A percentile compares a stretch with the other conserved stretches of the same genome.
These are phyloP conservation scores for Curvularia hawaiiensis DNA, from an alignment of 2,329 filamentous ascomycete genomes.

Conservation along the genomic window DNA sequence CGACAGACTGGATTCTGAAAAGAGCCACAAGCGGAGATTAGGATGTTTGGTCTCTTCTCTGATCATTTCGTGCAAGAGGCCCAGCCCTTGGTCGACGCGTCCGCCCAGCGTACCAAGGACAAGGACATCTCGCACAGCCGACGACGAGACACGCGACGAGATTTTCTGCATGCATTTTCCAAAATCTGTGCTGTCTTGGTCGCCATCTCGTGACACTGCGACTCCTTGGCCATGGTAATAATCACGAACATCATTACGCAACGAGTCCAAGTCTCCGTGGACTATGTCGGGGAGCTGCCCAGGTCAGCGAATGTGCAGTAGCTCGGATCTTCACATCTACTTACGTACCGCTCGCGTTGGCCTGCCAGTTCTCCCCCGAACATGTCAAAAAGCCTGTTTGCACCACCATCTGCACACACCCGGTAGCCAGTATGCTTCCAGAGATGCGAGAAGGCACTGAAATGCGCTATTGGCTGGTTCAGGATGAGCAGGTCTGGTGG, in stretches of 20 bases:
- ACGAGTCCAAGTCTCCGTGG: conserved; percentile 89
- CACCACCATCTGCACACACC: conserved; percentile 90
- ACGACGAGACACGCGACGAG: conserved; percentile 48
- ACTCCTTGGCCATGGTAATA: conserved; percentile 69
- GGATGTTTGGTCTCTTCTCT: conserved; percentile 54
- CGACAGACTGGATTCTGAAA: conserved; percentile 80
- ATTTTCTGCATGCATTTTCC: conserved; percentile 73
- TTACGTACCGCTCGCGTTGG: conserved; percentile 39
- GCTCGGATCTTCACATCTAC: conserved; percentile 10
- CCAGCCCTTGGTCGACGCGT: conserved; percentile 89
- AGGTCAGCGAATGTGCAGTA: conserved; percentile 16
- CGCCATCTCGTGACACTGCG: conserved; percentile 70
- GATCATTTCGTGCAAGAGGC: conserved; percentile 84
- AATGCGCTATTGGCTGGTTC: conserved; percentile 52
- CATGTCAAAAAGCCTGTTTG: conserved; percentile 72
- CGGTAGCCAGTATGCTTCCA: conserved; percentile 63
- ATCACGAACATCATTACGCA: conserved; percentile 64
- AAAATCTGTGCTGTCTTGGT: conserved; percentile 91
- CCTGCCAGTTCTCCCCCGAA: conserved; percentile 38
- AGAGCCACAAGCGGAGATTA: conserved; percentile 67
- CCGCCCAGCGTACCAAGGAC: conserved; percentile 85
- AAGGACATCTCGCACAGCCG: conserved; percentile 64
- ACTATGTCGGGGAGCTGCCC: conserved; percentile 62
- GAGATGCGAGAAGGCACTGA: conserved; percentile 55
- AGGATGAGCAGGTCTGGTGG: conserved; percentile 52